A percentile compares a stretch with the other conserved stretches of the same genome.
phyloP scores from a whole-genome alignment of 331 rosid species.

The Spiraea crenata region DNA sequence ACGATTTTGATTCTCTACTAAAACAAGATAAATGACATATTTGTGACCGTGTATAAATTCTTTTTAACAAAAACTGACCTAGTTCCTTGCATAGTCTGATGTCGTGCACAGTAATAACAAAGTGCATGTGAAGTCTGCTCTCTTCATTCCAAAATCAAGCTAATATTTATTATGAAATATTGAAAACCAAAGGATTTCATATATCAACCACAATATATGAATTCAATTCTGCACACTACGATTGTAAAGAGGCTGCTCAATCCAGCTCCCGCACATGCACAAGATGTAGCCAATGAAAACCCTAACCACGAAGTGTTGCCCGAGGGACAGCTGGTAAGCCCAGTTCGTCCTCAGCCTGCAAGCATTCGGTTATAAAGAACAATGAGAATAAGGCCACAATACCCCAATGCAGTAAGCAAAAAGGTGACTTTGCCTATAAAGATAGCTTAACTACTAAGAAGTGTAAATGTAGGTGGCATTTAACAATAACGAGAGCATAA shows the following conservation, averaged over 20 bases:
- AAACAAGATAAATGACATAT: too few relatives aligned
- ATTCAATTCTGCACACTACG: slow-evolving; percentile 44
- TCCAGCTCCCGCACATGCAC: slow-evolving; percentile 23
- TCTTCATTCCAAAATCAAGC: not conserved
- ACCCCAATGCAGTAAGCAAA: too few relatives aligned
- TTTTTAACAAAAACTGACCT: too few relatives aligned
- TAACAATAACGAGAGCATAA: not conserved
- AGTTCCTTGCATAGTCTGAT: too few relatives aligned
- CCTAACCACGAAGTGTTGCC: slow-evolving; percentile 73
- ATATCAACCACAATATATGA: slow-evolving; percentile 3
- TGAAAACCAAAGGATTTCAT: not conserved
- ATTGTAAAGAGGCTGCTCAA: slow-evolving; percentile 38
- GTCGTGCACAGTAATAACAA: not conserved
- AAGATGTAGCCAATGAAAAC: slow-evolving; percentile 8
- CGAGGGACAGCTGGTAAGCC: slow-evolving; percentile 97
- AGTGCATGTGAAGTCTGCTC: not conserved
- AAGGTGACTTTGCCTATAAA: too few relatives aligned
- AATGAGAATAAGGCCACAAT: not conserved
- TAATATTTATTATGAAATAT: slow-evolving; percentile 8
- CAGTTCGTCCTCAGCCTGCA: slow-evolving; percentile 81
- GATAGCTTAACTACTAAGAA: too few relatives aligned
- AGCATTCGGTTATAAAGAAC: slow-evolving; percentile 23
- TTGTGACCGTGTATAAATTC: too few relatives aligned
- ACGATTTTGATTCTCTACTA: too few relatives aligned
- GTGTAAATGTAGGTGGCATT: too few relatives aligned